Evolutionary conservation across 192 early-diverging fungal genomes (phyloP).

Genomic region (Coemansia sp.): DNA sequence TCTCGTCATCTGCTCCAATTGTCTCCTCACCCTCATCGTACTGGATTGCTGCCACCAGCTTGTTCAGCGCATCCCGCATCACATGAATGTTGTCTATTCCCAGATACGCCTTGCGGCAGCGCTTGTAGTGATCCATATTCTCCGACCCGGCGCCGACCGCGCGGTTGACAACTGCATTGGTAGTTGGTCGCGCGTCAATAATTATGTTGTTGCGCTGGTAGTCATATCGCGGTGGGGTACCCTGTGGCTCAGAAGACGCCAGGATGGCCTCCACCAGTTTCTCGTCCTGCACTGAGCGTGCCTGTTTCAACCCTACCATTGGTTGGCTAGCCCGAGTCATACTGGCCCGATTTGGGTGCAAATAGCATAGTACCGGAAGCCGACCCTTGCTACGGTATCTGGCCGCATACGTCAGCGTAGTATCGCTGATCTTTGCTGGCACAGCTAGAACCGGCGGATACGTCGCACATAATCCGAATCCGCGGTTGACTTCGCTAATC

Average conservation of each 20-base stretch:
- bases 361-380: slow-evolving; percentile 86
- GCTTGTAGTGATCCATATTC: slow-evolving; percentile 88
- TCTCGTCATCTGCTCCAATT: background rate
- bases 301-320: slow-evolving; percentile 93
- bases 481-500: slow-evolving; percentile 69
- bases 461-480: slow-evolving; percentile 84
- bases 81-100: slow-evolving; percentile 99
- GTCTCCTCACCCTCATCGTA: background rate
- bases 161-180: slow-evolving; percentile 90
- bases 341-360: slow-evolving; percentile 82
- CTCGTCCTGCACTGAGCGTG: slow-evolving; percentile 95
- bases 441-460: slow-evolving; percentile 84
- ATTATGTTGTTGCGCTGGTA: slow-evolving; percentile 76
- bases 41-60: slow-evolving; percentile 64
- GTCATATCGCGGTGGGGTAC: slow-evolving; percentile 49
- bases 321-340: slow-evolving; percentile 95
- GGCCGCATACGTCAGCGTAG: slow-evolving; percentile 80
- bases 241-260: slow-evolving; percentile 53
- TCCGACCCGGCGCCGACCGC: slow-evolving; percentile 94
- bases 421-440: slow-evolving; percentile 86
- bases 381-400: slow-evolving; percentile 88
- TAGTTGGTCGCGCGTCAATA: slow-evolving; percentile 92
- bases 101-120: slow-evolving; percentile 81
- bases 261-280: slow-evolving; percentile 94
- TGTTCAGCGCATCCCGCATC: slow-evolving; percentile 85